Evolutionary conservation across 139 green algal species (phyloP).

Genomic region (Closterium sp.): DNA sequence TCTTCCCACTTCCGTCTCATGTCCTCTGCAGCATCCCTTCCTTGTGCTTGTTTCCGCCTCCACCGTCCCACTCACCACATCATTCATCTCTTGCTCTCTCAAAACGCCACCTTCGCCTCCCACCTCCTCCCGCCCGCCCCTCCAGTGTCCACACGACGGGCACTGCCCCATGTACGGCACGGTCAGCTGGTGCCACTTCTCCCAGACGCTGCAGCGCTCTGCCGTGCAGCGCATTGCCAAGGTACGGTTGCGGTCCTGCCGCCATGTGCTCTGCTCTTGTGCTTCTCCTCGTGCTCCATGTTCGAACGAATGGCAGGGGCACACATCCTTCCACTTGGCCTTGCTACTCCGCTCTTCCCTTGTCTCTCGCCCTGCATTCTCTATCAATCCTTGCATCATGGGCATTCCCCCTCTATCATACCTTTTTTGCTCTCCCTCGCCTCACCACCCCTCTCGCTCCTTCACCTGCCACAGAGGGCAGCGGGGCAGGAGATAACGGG

Average conservation of each 20-base stretch:
- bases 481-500: background rate
- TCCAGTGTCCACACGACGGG: constrained; percentile 30
- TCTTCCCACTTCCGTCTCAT: background rate
- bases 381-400: too few relatives aligned
- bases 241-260: background rate
- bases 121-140: background rate
- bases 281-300: too few relatives aligned
- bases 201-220: constrained; percentile 20
- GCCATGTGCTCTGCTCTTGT: too few relatives aligned
- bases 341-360: background rate
- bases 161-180: constrained; percentile 31
- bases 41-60: background rate
- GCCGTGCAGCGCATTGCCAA: constrained; percentile 28
- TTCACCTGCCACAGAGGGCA: background rate
- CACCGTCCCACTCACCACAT: background rate
- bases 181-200: constrained; percentile 35
- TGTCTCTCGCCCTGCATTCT: background rate
- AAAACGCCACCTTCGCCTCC: too few relatives aligned
- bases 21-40: background rate
- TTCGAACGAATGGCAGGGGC: too few relatives aligned
- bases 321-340: too few relatives aligned
- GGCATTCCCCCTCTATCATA: too few relatives aligned
- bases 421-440: too few relatives aligned
- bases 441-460: background rate
- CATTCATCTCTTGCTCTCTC: too few relatives aligned